Evolutionary conservation across 2,329 filamentous ascomycete species (phyloP).

Genomic region (Exophiala lecanii-corni): DNA sequence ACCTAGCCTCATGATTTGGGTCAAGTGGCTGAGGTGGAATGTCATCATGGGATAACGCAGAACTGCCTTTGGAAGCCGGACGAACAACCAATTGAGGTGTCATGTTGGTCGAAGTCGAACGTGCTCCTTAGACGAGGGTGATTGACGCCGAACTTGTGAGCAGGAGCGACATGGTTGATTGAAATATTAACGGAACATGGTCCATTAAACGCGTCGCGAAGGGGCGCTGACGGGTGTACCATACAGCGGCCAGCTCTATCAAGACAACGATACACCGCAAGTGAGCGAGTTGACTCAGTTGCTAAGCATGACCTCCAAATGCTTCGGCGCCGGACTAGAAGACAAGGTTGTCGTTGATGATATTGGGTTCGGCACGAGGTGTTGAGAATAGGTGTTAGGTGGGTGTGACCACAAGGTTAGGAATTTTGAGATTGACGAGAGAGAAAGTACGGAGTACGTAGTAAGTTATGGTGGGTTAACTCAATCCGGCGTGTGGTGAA

Average conservation of each 20-base stretch:
- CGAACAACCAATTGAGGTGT: constrained; percentile 9
- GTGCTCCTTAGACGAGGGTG: not conserved
- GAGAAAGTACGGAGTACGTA: no score
- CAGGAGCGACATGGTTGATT: constrained; percentile 12
- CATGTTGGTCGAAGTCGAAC: constrained; percentile 4
- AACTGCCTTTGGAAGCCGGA: constrained; percentile 14
- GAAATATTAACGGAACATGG: constrained; percentile 4
- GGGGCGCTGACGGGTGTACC: constrained; percentile 1
- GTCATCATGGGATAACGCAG: constrained; percentile 14
- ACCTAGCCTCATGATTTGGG: constrained; percentile 12
- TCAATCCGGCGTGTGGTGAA: no score
- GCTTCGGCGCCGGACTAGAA: not conserved
- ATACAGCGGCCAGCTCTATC: no score
- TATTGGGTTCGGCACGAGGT: not conserved
- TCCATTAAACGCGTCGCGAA: constrained; percentile 19
- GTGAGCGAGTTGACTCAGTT: not conserved
- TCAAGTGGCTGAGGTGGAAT: constrained; percentile 23
- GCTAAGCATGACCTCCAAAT: not conserved
- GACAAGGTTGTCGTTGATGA: not conserved
- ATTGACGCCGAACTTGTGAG: constrained; percentile 4
- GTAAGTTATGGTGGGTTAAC: no score
- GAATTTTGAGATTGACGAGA: no score
- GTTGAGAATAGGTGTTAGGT: constrained; percentile 1
- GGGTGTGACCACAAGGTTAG: not conserved
- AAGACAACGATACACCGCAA: no score